These are phyloP conservation scores for Rhodomyrtus tomentosa DNA, from an alignment of 345 rosid genomes.

Conservation along the genomic window DNA sequence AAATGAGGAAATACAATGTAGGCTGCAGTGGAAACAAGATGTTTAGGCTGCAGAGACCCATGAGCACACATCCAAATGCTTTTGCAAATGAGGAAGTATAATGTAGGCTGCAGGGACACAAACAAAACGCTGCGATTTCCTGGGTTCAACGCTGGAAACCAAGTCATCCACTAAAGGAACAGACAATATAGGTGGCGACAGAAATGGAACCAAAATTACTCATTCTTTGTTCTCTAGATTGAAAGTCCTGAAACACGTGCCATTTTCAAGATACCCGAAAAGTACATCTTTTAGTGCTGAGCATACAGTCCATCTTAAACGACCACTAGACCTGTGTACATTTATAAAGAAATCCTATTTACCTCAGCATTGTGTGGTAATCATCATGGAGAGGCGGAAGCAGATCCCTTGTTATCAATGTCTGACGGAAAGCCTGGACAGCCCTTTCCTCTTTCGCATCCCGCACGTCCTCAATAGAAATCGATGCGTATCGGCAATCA, in stretches of 20 bases:
- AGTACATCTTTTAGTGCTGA: neutral
- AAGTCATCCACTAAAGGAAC: neutral
- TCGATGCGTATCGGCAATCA: constrained; percentile 31
- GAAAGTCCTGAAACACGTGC: neutral
- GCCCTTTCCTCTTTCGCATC: constrained; percentile 74
- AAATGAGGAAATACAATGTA: neutral
- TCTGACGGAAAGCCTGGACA: constrained; percentile 54
- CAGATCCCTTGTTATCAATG: constrained; percentile 46
- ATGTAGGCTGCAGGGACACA: neutral
- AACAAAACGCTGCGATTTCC: neutral
- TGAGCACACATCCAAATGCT: neutral
- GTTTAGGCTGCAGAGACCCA: too few relatives aligned
- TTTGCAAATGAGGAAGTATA: neutral
- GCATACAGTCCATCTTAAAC: neutral
- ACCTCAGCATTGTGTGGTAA: constrained; percentile 94
- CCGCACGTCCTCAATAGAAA: constrained; percentile 67
- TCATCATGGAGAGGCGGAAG: constrained; percentile 72
- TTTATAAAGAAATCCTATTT: neutral
- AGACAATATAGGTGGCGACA: neutral
- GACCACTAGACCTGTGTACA: neutral
- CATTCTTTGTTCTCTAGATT: neutral
- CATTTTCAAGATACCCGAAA: neutral
- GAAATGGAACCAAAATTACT: neutral
- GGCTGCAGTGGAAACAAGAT: neutral
- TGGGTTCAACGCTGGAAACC: neutral